These are phyloP conservation scores for Porphyrellus cyaneotinctus DNA, from an alignment of 768 basidiomycete species.

Conservation along the genomic window DNA sequence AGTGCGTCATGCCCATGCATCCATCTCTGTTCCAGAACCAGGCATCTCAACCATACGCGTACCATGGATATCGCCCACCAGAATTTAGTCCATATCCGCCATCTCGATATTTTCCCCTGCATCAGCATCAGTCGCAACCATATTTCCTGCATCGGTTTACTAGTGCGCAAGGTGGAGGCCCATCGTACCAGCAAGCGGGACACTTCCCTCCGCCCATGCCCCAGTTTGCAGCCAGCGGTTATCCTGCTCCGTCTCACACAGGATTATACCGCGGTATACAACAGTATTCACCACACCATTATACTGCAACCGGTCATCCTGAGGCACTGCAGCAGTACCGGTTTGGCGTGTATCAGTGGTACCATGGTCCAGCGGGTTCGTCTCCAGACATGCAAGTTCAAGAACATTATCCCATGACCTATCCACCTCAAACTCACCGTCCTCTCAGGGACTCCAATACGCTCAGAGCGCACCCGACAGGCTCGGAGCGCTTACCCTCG, in stretches of 20 bases:
- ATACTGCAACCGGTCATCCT: slow-evolving; percentile 33
- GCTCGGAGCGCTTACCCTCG: slow-evolving; percentile 7
- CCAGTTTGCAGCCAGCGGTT: slow-evolving; percentile 21
- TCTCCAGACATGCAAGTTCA: slow-evolving; percentile 29
- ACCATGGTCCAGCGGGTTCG: slow-evolving; percentile 36
- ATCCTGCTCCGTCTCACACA: slow-evolving; percentile 11
- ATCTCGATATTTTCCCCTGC: slow-evolving; percentile 40
- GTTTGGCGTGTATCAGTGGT: slow-evolving; percentile 45
- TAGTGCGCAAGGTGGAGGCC: slow-evolving; percentile 32
- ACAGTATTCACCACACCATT: slow-evolving; percentile 15
- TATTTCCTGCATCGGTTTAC: slow-evolving; percentile 36
- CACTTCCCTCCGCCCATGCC: slow-evolving; percentile 16
- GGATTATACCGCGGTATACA: slow-evolving; percentile 23
- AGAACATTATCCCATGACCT: slow-evolving; percentile 30
- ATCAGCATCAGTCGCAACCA: slow-evolving; percentile 31
- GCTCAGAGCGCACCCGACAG: slow-evolving; percentile 14
- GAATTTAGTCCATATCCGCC: slow-evolving; percentile 39
- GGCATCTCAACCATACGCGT: slow-evolving; percentile 30
- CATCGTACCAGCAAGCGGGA: slow-evolving; percentile 22
- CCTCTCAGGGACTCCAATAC: slow-evolving; percentile 21
- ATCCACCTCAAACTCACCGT: slow-evolving; percentile 22
- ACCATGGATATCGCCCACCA: slow-evolving; percentile 32
- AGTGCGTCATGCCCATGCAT: slow-evolving; percentile 46
- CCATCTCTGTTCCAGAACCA: slow-evolving; percentile 29
- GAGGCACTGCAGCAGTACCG: slow-evolving; percentile 33